Evolutionary conservation across 805 yeast species (phyloP).

Genomic region (Ogataea trehalophila): DNA sequence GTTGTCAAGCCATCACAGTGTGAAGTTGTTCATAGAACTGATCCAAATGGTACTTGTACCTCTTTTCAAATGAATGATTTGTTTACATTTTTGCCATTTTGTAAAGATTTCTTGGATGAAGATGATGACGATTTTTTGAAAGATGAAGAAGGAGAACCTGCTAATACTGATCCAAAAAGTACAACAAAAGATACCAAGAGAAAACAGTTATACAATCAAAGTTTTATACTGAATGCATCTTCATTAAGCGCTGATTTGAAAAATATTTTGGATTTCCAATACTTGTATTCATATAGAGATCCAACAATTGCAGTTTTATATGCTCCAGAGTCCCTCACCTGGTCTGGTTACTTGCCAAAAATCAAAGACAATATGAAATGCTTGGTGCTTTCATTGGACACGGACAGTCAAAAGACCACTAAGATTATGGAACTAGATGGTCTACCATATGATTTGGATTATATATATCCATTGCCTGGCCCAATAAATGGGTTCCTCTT

Average conservation of each 20-base stretch:
- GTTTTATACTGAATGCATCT: slow-evolving; percentile 55
- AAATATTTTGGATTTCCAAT: slow-evolving; percentile 66
- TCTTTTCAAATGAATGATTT: slow-evolving; percentile 60
- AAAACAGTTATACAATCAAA: slow-evolving; percentile 39
- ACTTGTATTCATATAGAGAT: slow-evolving; percentile 68
- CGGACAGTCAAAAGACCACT: slow-evolving; percentile 52
- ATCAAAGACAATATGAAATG: slow-evolving; percentile 59
- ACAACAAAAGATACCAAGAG: slow-evolving; percentile 9
- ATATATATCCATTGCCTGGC: slow-evolving; percentile 54
- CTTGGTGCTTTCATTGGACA: slow-evolving; percentile 64
- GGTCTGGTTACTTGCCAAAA: slow-evolving; percentile 72
- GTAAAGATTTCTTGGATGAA: slow-evolving; percentile 36
- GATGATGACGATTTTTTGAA: slow-evolving; percentile 29
- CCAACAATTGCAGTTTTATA: slow-evolving; percentile 54
- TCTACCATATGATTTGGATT: slow-evolving; percentile 71
- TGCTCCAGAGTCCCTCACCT: slow-evolving; percentile 39
- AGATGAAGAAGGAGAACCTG: slow-evolving; percentile 8
- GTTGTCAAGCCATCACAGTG: slow-evolving; percentile 34
- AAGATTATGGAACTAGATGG: slow-evolving; percentile 59
- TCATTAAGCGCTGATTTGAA: slow-evolving; percentile 52
- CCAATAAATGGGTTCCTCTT: slow-evolving; percentile 68
- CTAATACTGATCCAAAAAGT: neutral
- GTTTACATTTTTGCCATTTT: slow-evolving; percentile 69
- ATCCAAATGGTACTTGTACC: slow-evolving; percentile 55
- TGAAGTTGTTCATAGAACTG: slow-evolving; percentile 48